Evolutionary conservation across 768 basidiomycete genomes (phyloP), one percentile per base, ranked within the genome.

Genomic region (Coprinellus aureogranulatus): DNA sequence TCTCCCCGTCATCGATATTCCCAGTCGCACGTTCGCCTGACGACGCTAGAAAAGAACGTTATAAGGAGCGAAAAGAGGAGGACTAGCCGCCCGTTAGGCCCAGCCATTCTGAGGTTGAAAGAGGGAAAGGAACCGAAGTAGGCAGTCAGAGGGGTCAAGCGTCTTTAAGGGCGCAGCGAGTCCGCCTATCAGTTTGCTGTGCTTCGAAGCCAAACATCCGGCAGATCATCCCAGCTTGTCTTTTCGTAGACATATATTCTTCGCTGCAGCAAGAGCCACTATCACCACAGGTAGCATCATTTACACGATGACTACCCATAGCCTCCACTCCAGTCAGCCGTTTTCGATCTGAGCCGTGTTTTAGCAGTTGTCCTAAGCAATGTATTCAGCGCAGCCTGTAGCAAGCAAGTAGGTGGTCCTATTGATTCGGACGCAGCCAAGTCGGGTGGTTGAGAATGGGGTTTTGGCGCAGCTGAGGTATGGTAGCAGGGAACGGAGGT

Each of bases 221-320:
- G 25, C 20, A 16, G 50, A 52, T 20, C 31, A 37, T 39, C 50
- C 50, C 50, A 52, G 50, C 31, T 52, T 52, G 50, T 52, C 50
- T 37, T 16, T 23, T 6, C 39, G 22, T 3, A 12, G 16, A 22
- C 22, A 52, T 14, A 27, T 20, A 20, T 52, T 52, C 50, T 52
- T 37, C 34, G 4, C 28, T 11, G 20, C 8, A 20, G 20, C 31
- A 39, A 22, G 41, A 5, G 14, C 30, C 16, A 14, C 30, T 37
- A 52, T 52, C 50, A 37, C 50, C 50, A 52, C 50, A 52, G 9
- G 39, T 30, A 52, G 34, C 31, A 52, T 52, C 50, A 52, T 52
- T 27, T 20, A 22, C 25, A 34, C 25, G 50, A 39, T 52, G 46
- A 25, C 46, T 28, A 48, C 20, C 22, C 46, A 25, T 48, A 10